Evolutionary conservation across 1,284 basidiomycete genomes (phyloP).

Genomic region (Leccinum fallax): DNA sequence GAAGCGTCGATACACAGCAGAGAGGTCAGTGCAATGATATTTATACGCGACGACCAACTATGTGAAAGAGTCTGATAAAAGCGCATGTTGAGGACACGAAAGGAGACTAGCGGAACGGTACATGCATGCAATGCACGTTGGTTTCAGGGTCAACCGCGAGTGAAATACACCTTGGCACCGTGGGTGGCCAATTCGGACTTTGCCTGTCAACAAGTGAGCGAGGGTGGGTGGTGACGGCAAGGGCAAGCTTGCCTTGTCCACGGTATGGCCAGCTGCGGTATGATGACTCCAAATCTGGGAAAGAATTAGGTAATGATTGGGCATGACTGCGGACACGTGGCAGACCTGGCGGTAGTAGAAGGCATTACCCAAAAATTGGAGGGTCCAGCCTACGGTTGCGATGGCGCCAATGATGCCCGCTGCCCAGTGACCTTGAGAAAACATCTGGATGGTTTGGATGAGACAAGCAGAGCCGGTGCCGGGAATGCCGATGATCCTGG

Average conservation of each 20-base stretch:
- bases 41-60: conserved; percentile 12
- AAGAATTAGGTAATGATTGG: conserved; percentile 13
- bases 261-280: conserved; percentile 78
- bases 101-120: conserved; percentile 6
- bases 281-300: conserved; percentile 83
- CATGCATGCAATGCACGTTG: conserved; percentile 17
- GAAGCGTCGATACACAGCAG: background rate
- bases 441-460: conserved; percentile 87
- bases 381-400: conserved; percentile 83
- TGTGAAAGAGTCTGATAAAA: conserved; percentile 5
- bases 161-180: conserved; percentile 88
- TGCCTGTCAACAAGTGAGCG: conserved; percentile 52
- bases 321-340: conserved; percentile 16
- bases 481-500: conserved; percentile 86
- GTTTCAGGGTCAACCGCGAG: conserved; percentile 56
- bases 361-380: conserved; percentile 84
- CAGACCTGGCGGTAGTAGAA: conserved; percentile 80
- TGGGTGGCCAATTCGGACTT: conserved; percentile 84
- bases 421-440: conserved; percentile 60
- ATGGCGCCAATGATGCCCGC: conserved; percentile 81
- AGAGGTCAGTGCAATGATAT: conserved; percentile 22
- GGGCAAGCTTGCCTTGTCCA: conserved; percentile 65
- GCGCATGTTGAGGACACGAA: background rate
- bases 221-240: background rate
- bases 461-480: conserved; percentile 95